Evolutionary conservation across 2,329 filamentous ascomycete genomes (phyloP).

Genomic region (Talaromyces sp.): DNA sequence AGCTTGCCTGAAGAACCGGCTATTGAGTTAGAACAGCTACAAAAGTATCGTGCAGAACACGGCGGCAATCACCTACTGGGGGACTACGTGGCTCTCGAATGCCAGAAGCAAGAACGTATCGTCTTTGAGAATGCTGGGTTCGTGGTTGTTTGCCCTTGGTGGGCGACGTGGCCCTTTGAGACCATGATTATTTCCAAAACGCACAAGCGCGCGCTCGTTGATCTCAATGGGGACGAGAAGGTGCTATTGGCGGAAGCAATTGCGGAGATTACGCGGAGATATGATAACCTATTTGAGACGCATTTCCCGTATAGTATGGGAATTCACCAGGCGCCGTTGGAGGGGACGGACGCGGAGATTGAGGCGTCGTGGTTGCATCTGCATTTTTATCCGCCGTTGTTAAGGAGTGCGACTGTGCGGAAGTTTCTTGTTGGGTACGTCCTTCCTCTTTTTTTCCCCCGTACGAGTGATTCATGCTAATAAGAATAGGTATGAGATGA

Average conservation of each 20-base stretch:
- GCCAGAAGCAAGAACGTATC: constrained; percentile 75
- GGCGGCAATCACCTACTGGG: constrained; percentile 70
- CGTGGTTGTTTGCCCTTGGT: constrained; percentile 90
- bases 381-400: constrained; percentile 93
- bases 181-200: constrained; percentile 81
- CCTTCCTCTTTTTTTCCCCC: constrained; percentile 6
- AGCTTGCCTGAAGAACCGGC: constrained; percentile 83
- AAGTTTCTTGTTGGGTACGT: constrained; percentile 85
- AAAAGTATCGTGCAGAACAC: constrained; percentile 71
- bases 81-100: constrained; percentile 82
- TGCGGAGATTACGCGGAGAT: constrained; percentile 81
- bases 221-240: constrained; percentile 69
- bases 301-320: constrained; percentile 97
- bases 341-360: constrained; percentile 75
- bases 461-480: constrained; percentile 13
- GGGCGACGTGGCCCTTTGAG: constrained; percentile 97
- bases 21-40: constrained; percentile 72
- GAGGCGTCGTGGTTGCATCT: constrained; percentile 89
- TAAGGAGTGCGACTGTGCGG: constrained; percentile 86
- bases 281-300: constrained; percentile 96
- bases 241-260: constrained; percentile 75
- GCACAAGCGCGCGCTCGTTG: constrained; percentile 79
- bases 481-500: constrained; percentile 69
- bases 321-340: constrained; percentile 88
- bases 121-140: constrained; percentile 86